Conservation (phyloP, 2,329 filamentous ascomycete species). For the Monosporascus sp. region DNA sequence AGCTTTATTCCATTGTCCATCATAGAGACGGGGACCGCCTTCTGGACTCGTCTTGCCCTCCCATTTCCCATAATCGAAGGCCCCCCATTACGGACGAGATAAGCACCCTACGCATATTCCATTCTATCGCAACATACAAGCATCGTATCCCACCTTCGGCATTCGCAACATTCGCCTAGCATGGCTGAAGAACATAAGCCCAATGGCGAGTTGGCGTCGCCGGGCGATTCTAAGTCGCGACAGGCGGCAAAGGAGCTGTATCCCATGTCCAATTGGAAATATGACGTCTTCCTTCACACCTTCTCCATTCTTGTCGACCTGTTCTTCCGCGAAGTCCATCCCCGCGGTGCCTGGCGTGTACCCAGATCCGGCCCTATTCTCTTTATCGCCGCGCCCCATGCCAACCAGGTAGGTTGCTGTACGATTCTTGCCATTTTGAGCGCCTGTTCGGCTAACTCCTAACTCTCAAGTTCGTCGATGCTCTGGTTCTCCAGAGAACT, state of each 20-base stretch:
- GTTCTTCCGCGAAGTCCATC: slow-evolving; percentile 97
- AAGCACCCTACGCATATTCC: neutral
- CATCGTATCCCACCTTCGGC: neutral
- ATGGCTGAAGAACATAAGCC: slow-evolving; percentile 17
- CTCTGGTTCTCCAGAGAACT: slow-evolving; percentile 85
- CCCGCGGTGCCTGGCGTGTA: slow-evolving; percentile 90
- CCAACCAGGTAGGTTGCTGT: slow-evolving; percentile 68
- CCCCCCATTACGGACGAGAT: neutral
- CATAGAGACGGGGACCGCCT: neutral
- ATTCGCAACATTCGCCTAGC: slow-evolving; percentile 1
- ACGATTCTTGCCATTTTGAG: neutral
- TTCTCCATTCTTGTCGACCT: slow-evolving; percentile 85
- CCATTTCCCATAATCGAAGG: neutral
- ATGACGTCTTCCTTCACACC: slow-evolving; percentile 71
- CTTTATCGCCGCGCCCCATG: slow-evolving; percentile 94
- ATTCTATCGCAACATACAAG: slow-evolving; percentile 31
- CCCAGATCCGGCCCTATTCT: slow-evolving; percentile 84
- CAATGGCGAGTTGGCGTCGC: slow-evolving; percentile 10
- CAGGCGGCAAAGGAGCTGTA: slow-evolving; percentile 49
- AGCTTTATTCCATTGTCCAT: no score
- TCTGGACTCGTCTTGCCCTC: neutral
- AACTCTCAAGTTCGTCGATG: slow-evolving; percentile 76
- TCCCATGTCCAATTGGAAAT: slow-evolving; percentile 68
- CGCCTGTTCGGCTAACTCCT: neutral
- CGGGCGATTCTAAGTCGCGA: slow-evolving; percentile 11